phyloP scores from a whole-genome alignment of 352 stramenopile species.

The Phytophthora parvispora region DNA sequence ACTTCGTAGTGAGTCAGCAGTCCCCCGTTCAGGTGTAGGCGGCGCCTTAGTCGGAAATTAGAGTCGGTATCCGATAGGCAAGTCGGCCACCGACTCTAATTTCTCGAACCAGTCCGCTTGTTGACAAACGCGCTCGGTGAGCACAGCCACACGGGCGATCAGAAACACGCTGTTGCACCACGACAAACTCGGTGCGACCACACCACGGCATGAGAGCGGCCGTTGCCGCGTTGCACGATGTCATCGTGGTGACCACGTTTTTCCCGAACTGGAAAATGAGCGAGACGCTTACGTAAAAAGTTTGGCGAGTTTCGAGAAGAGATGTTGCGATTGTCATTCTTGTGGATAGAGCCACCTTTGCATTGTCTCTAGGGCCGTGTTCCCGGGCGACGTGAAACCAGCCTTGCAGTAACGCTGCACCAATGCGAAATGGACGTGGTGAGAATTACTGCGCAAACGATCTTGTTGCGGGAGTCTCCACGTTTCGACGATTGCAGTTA shows the following conservation, averaged over 20 bases:
- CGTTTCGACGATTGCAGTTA: background rate
- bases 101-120: background rate
- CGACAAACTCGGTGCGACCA: background rate
- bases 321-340: conserved; percentile 39
- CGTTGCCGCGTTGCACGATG: background rate
- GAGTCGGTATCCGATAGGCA: too few relatives aligned
- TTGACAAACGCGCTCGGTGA: background rate
- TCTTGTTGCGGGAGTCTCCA: background rate
- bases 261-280: background rate
- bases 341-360: conserved; percentile 26
- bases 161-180: background rate
- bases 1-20: too few relatives aligned
- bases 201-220: conserved; percentile 7
- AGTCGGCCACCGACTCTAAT: too few relatives aligned
- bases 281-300: background rate
- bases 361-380: conserved; percentile 6
- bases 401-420: conserved; percentile 13
- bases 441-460: conserved; percentile 4
- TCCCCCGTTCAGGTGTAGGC: too few relatives aligned
- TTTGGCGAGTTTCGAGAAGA: conserved; percentile 13
- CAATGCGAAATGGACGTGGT: conserved; percentile 11
- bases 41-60: too few relatives aligned
- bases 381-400: conserved; percentile 10
- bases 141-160: background rate
- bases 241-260: conserved; percentile 7